Evolutionary conservation across 192 early-diverging fungal genomes (phyloP), one percentile per base, ranked within the genome.

Genomic region (Umbelopsis isabellina): DNA sequence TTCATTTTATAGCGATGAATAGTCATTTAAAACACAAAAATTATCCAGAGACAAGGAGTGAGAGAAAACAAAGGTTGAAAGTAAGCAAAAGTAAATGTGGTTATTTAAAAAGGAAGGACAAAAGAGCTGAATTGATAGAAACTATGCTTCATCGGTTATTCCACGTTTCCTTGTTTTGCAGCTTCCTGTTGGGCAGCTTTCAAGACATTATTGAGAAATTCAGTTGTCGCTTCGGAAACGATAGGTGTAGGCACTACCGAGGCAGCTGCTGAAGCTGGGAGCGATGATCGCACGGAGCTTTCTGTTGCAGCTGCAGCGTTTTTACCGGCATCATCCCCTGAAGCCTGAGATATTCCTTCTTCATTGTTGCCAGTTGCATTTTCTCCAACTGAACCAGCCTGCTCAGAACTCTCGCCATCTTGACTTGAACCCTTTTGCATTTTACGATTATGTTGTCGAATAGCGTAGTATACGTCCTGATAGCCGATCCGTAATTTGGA

Each of bases 401-500:
- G 55, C 12, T 35, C 30, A 25, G 33, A 16, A 27, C 16, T 35
- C 11, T 61, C 55, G 13, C 27, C 27, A 15, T 18, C 55, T 61
- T 61, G 55, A 25, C 6, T 35, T 61, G 55, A 25, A 3, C 33
- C 55, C 4, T 61, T 18, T 30, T 61, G 27, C 30, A 61, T 7
- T 30, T 61, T 61, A 18, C 55, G 55, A 15, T 61, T 61, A 35
- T 61, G 55, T n/a, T 61, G 55, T 25, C 55, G 55, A 18, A 61
- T 61, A 16, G 55, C 55, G 16, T 61, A 61, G 13, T 61, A 61
- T 61, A 61, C 55, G 25, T 61, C 55, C 37, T 61, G 55, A 30
- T 61, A 61, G 1, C 55, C 55, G n/a, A 61, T 61, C 33, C 55
- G 25, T 61, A 61, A 61, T 35, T 61, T 61, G 30, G 55, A 61